A percentile compares a stretch with the other conserved stretches of the same genome.
Evolutionary conservation across 805 yeast genomes (phyloP).

Genomic region (Kuraishia hungarica): DNA sequence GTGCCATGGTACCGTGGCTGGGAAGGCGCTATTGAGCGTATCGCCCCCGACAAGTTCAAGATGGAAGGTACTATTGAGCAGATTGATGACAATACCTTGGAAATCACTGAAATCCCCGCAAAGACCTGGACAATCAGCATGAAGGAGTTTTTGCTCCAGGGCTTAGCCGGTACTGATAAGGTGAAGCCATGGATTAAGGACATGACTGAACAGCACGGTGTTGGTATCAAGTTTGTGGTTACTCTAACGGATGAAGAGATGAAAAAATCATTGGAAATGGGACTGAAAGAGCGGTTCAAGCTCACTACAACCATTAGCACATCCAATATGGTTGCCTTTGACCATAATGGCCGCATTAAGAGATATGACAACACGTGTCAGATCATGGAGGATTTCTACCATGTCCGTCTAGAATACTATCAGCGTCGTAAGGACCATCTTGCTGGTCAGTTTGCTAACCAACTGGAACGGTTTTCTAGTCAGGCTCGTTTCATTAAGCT

Average conservation of each 20-base stretch:
- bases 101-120: slow-evolving; percentile 88
- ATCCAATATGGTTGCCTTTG: slow-evolving; percentile 93
- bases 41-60: slow-evolving; percentile 59
- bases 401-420: slow-evolving; percentile 79
- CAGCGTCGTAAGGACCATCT: slow-evolving; percentile 84
- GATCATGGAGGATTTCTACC: slow-evolving; percentile 77
- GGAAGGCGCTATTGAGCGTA: slow-evolving; percentile 71
- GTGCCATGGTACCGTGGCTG: slow-evolving; percentile 94
- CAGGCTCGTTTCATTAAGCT: slow-evolving; percentile 90
- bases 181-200: slow-evolving; percentile 82
- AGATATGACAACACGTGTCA: slow-evolving; percentile 71
- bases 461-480: slow-evolving; percentile 62
- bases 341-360: slow-evolving; percentile 78
- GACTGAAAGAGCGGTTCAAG: slow-evolving; percentile 80
- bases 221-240: slow-evolving; percentile 70
- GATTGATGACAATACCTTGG: slow-evolving; percentile 69
- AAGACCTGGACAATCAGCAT: slow-evolving; percentile 87
- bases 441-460: slow-evolving; percentile 61
- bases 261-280: slow-evolving; percentile 66
- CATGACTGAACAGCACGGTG: slow-evolving; percentile 88
- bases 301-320: slow-evolving; percentile 59
- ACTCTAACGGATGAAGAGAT: slow-evolving; percentile 73
- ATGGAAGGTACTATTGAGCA: slow-evolving; percentile 78
- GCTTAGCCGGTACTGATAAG: slow-evolving; percentile 70
- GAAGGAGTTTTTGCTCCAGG: slow-evolving; percentile 75